These are phyloP conservation scores for Arthrobotrys sphaeroides DNA, from an alignment of 2,329 filamentous ascomycete species.

Conservation along the genomic window DNA sequence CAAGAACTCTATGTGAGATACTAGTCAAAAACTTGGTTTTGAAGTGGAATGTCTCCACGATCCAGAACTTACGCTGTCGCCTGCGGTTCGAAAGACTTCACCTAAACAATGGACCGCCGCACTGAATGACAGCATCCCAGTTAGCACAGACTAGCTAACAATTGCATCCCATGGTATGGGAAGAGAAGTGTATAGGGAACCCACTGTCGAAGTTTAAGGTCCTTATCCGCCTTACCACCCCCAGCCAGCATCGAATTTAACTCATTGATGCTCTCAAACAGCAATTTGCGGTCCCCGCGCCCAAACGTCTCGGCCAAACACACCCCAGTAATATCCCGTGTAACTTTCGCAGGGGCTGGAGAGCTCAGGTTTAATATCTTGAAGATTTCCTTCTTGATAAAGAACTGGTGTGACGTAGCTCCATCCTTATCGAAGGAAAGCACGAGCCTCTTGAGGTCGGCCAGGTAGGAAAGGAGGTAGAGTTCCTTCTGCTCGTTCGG, in stretches of 20 bases:
- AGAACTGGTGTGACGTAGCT: slow-evolving; percentile 86
- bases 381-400: slow-evolving; percentile 92
- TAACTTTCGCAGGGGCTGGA: slow-evolving; percentile 84
- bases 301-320: slow-evolving; percentile 84
- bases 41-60: slow-evolving; percentile 29
- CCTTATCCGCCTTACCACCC: slow-evolving; percentile 78
- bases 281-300: slow-evolving; percentile 85
- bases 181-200: slow-evolving; percentile 35
- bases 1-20: slow-evolving; percentile 53
- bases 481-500: slow-evolving; percentile 95
- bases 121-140: slow-evolving; percentile 56
- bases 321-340: slow-evolving; percentile 86
- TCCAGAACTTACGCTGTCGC: slow-evolving; percentile 72
- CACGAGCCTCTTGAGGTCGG: slow-evolving; percentile 82
- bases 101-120: slow-evolving; percentile 87
- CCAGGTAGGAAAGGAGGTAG: slow-evolving; percentile 87
- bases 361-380: slow-evolving; percentile 85
- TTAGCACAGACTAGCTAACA: not conserved
- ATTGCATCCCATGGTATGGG: not conserved
- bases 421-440: slow-evolving; percentile 77
- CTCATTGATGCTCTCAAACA: slow-evolving; percentile 95
- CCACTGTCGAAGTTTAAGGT: slow-evolving; percentile 77
- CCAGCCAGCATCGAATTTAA: slow-evolving; percentile 76
- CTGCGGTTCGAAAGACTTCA: slow-evolving; percentile 87
- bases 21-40: slow-evolving; percentile 40